Conservation (phyloP, 163 green algal genomes). For the Smithsoniella earleae region DNA sequence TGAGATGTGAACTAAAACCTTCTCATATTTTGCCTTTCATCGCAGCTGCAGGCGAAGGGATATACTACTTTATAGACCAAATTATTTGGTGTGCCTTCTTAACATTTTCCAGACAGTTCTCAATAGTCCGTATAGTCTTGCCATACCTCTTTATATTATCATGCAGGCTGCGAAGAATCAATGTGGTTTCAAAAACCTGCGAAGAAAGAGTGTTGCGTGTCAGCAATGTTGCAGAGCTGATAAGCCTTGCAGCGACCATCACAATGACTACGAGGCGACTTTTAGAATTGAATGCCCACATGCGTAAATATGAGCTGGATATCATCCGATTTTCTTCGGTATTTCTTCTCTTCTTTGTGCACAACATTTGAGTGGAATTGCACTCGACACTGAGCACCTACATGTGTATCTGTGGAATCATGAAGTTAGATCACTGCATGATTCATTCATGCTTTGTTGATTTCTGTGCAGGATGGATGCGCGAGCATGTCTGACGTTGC, state of each 20-base stretch:
- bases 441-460: too few species aligned
- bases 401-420: too few species aligned
- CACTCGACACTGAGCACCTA: too few species aligned
- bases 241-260: not conserved
- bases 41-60: not conserved
- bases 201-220: not conserved
- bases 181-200: conserved; percentile 3
- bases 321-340: conserved; percentile 2
- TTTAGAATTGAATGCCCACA: not conserved
- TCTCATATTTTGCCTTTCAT: not conserved
- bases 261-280: not conserved
- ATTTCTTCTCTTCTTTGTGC: too few species aligned
- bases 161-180: not conserved
- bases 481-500: too few species aligned
- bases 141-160: too few species aligned
- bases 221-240: not conserved
- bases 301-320: not conserved
- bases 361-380: too few species aligned
- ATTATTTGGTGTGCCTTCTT: not conserved
- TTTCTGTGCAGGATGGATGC: too few species aligned
- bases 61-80: conserved; percentile 15
- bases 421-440: too few species aligned
- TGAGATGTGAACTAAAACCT: not conserved
- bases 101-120: too few species aligned
- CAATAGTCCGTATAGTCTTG: too few species aligned